Conservation (phyloP, 2,329 filamentous ascomycete genomes). For the Thielaviopsis ethacetica region DNA sequence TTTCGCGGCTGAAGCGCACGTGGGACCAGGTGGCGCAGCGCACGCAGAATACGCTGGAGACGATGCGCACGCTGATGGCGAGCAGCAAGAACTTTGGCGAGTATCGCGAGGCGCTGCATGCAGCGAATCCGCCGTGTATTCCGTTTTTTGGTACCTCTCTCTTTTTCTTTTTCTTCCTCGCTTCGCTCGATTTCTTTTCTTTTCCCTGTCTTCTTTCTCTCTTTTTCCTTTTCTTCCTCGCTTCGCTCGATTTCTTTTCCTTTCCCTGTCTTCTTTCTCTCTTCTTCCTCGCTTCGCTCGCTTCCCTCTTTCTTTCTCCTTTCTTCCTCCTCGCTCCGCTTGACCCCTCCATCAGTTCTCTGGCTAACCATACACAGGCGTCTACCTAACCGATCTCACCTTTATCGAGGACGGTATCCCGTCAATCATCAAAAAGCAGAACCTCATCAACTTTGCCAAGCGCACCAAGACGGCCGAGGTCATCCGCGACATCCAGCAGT, state of each 20-base stretch:
- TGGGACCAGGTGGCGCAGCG: conserved; percentile 88
- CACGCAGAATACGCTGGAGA: conserved; percentile 64
- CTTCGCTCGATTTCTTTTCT: too few relatives aligned
- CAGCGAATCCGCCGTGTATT: conserved; percentile 89
- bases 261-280: too few relatives aligned
- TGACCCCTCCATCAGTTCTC: too few relatives aligned
- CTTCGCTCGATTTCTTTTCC: too few relatives aligned
- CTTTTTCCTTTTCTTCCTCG: background rate
- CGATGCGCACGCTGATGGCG: conserved; percentile 87
- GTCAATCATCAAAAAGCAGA: conserved; percentile 87
- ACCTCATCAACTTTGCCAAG: conserved; percentile 97
- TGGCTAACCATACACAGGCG: conserved; percentile 44
- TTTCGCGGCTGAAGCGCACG: conserved; percentile 81
- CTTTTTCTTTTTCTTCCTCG: too few relatives aligned
- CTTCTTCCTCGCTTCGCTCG: too few relatives aligned
- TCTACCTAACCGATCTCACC: conserved; percentile 91
- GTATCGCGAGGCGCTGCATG: conserved; percentile 84
- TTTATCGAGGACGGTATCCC: conserved; percentile 98
- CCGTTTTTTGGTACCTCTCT: conserved; percentile 72
- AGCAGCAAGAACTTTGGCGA: conserved; percentile 97
- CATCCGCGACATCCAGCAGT: conserved; percentile 96
- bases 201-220: background rate
- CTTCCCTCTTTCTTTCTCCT: too few relatives aligned
- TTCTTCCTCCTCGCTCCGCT: too few relatives aligned
- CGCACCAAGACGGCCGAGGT: conserved; percentile 95